These are phyloP conservation scores for Miscanthus lutarioriparius DNA, from an alignment of 176 grass and related monocot genomes.

Conservation along the genomic window DNA sequence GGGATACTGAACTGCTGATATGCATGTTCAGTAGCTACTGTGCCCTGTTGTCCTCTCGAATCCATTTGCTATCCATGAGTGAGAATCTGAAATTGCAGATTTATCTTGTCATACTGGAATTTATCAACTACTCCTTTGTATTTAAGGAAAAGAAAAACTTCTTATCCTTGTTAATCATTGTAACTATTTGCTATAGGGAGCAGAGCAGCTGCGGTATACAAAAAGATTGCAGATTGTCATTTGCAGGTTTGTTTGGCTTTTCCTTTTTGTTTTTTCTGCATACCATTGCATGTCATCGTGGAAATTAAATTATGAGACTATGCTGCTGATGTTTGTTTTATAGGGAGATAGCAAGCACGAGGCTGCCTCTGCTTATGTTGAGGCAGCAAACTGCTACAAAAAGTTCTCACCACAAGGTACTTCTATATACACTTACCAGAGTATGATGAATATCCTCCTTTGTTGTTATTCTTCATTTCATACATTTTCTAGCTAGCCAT, in stretches of 20 bases:
- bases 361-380: constrained; percentile 71
- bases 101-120: not conserved
- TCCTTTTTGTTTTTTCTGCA: not conserved
- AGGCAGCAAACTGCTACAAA: constrained; percentile 91
- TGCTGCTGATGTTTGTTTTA: not conserved
- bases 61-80: not conserved
- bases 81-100: not conserved
- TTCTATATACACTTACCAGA: not conserved
- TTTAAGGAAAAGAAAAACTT: not conserved
- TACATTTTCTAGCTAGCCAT: not conserved
- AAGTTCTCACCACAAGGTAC: constrained; percentile 71
- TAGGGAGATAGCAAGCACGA: constrained; percentile 82
- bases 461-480: not conserved
- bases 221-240: constrained; percentile 14
- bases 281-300: not conserved
- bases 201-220: constrained; percentile 12
- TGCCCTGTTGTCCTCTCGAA: not conserved
- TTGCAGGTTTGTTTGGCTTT: constrained; percentile 8
- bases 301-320: not conserved
- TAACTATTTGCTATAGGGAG: constrained; percentile 10
- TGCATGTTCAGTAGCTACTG: not conserved
- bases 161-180: not conserved
- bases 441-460: not conserved
- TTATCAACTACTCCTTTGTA: not conserved
- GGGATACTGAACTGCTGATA: not conserved